Percentiles rank a stretch among this genome's conserved stretches.
Conservation (phyloP, 495 filamentous ascomycete genomes). For the Neurospora discreta region DNA sequence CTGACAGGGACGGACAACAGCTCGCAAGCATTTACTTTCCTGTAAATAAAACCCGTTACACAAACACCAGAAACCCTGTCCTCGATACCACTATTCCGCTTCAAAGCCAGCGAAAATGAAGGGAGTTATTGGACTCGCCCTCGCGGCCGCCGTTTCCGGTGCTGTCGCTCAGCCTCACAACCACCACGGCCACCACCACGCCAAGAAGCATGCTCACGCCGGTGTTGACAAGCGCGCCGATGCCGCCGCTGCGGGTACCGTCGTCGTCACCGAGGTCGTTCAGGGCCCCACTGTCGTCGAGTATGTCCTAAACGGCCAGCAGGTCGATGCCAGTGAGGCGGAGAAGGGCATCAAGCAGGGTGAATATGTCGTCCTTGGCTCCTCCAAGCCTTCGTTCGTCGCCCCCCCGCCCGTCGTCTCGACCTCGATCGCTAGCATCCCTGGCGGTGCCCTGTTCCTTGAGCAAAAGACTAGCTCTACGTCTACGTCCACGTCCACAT, state of each 20-base stretch:
- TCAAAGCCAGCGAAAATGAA: slow-evolving; percentile 34
- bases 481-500: neutral
- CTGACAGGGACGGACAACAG: neutral
- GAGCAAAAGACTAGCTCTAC: slow-evolving; percentile 16
- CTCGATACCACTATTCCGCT: neutral
- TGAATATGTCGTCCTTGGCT: slow-evolving; percentile 38
- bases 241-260: slow-evolving; percentile 25
- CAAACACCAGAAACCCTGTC: neutral
- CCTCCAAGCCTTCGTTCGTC: slow-evolving; percentile 32
- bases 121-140: slow-evolving; percentile 30
- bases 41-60: neutral
- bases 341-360: slow-evolving; percentile 52
- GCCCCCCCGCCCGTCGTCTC: slow-evolving; percentile 22
- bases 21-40: neutral
- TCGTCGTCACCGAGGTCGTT: slow-evolving; percentile 18
- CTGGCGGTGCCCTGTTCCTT: slow-evolving; percentile 23
- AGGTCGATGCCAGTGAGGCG: slow-evolving; percentile 42
- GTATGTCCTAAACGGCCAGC: slow-evolving; percentile 48
- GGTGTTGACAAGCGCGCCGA: slow-evolving; percentile 34
- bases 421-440: slow-evolving; percentile 11
- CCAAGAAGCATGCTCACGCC: slow-evolving; percentile 23
- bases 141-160: slow-evolving; percentile 35
- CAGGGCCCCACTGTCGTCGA: slow-evolving; percentile 45
- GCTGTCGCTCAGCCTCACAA: slow-evolving; percentile 37
- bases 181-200: slow-evolving; percentile 29